Base-by-base conservation (phyloP, 148 eudicot genomes). In the Amaranthus palmeri region DNA sequence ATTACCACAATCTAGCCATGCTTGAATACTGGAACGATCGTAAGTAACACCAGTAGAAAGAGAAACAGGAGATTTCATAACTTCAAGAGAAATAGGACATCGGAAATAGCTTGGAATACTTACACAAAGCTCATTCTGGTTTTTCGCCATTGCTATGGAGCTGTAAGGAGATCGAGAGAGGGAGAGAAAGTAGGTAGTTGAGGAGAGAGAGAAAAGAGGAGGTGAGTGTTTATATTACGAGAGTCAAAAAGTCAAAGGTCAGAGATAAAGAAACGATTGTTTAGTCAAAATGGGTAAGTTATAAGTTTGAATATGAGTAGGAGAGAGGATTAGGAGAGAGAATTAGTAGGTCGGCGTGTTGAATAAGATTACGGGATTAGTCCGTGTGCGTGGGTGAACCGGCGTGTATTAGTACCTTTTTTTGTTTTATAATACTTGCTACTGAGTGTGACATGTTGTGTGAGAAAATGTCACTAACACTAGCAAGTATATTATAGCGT, bases 31-130 rank as follows among this genome's bases (percentile, higher is more conserved):
- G 47, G 86, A 45, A 1, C 95, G 89, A 73, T 89, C 91, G 77
- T 89, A 89, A 7, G 95, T 89, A 48, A 89, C 80, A 25, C 95
- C 95, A 25, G 95, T 89, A 72, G 85, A 85, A 58, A 87, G 78
- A 25, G 85, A 82, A 12, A 87, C 91, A 1, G 89, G 91, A 0
- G 93, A 88, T 68, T 79, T 85, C 93, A 88, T 88, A 6, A 88
- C 83, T 67, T 88, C 90, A 74, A 89, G 77, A 0, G 95, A 83
- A 12, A 89, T 89, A 0, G 91, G 95, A 46, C 91, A 87, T 9
- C 72, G 72, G 78, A 87, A 89, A 57, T 83, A 81, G 77, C 72
- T 82, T 2, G 97, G 92, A 0, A 86, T 85, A 40, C 77, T 77
- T 0, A 91, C 64, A 74, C 76, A 78, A 5, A 86, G 81, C 49